A percentile compares a stretch with the other conserved stretches of the same genome.
Conservation (phyloP, 805 yeast species). For the Starmerella gropengiesseri region DNA sequence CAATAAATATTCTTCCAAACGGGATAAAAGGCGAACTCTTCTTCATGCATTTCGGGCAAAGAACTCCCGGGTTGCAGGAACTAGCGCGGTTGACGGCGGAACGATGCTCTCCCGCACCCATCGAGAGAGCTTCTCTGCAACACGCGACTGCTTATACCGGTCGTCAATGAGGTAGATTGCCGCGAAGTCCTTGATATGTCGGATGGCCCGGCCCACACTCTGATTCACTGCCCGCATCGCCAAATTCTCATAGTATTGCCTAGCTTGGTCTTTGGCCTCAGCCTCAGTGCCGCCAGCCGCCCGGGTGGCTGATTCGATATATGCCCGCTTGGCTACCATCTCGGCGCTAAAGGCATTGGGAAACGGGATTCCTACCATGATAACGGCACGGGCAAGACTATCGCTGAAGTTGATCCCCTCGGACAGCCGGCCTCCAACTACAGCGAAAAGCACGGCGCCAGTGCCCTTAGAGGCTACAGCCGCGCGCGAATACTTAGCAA, state of each 20-base stretch:
- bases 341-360: conserved; percentile 81
- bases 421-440: conserved; percentile 85
- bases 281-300: conserved; percentile 38
- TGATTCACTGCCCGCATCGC: conserved; percentile 90
- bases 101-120: conserved; percentile 49
- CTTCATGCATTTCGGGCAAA: conserved; percentile 1
- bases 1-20: no score
- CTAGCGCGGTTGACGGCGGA: conserved; percentile 20
- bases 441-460: conserved; percentile 68
- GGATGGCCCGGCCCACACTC: conserved; percentile 81
- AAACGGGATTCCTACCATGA: conserved; percentile 80
- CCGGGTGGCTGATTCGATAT: conserved; percentile 44
- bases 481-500: conserved; percentile 41
- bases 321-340: conserved; percentile 56
- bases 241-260: conserved; percentile 61
- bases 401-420: conserved; percentile 91
- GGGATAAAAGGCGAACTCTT: no score
- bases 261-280: conserved; percentile 35
- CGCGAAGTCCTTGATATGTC: conserved; percentile 76
- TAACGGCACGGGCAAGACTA: conserved; percentile 73
- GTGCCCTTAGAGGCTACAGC: conserved; percentile 26
- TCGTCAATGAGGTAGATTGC: conserved; percentile 59
- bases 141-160: conserved; percentile 40
- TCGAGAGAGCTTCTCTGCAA: conserved; percentile 51
- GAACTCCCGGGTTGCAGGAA: conserved; percentile 5